These are phyloP conservation scores for Sordariomycetes sp. DNA, from an alignment of 2,329 filamentous ascomycete genomes.

Conservation along the genomic window DNA sequence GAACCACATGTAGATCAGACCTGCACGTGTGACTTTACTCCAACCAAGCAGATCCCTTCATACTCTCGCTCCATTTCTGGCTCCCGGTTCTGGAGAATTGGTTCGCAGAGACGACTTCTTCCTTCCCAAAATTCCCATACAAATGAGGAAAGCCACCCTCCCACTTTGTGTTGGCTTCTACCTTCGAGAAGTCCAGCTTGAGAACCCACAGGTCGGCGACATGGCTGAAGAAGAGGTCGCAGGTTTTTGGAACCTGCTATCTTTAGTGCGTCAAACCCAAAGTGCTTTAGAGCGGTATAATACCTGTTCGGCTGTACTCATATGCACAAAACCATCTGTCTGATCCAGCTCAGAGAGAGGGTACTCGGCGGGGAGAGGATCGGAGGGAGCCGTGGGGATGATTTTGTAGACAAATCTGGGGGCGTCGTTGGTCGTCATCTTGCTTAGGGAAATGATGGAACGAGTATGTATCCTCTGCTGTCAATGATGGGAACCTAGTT, in stretches of 20 bases:
- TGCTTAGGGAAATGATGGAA: no score
- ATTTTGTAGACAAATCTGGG: conserved; percentile 51
- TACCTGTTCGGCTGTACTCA: conserved; percentile 49
- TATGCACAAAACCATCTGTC: conserved; percentile 52
- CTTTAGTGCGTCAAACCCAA: background rate
- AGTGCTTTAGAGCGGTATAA: conserved; percentile 4
- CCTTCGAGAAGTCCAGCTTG: conserved; percentile 40
- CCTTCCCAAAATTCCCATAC: conserved; percentile 46
- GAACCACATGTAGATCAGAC: background rate
- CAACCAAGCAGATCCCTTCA: conserved; percentile 31
- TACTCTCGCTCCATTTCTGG: conserved; percentile 36
- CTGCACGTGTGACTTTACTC: no score
- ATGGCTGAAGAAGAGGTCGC: conserved; percentile 32
- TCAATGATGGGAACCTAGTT: background rate
- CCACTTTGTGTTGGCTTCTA: conserved; percentile 39
- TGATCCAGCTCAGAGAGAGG: conserved; percentile 51
- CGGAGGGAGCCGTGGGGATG: conserved; percentile 39
- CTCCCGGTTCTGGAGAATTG: conserved; percentile 34
- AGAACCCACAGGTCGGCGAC: conserved; percentile 35
- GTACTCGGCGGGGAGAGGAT: conserved; percentile 42
- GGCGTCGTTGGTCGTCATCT: conserved; percentile 2
- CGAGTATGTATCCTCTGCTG: no score
- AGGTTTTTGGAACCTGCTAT: conserved; percentile 33
- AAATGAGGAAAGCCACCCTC: conserved; percentile 49
- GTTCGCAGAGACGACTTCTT: conserved; percentile 36